Base-by-base conservation (phyloP, 2,329 filamentous ascomycete species). In the Aschersonia sp. region DNA sequence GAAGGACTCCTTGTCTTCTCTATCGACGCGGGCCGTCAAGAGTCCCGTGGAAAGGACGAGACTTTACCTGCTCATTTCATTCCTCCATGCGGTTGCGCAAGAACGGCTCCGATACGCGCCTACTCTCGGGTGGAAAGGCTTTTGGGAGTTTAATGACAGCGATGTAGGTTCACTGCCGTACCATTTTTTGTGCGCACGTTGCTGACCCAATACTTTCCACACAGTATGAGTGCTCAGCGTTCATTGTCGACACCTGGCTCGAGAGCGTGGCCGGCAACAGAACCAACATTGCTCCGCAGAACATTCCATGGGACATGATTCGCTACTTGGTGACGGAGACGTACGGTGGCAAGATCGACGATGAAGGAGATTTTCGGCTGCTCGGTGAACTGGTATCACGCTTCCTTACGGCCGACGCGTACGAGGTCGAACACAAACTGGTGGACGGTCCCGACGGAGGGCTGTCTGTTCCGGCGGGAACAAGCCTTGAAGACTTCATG, bases 141-240 rank as follows among this genome's bases (percentile, higher is more conserved):
- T 96, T 75, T 98, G 94, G 92, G 94, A 98, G 67, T 98, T 98
- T 66, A 98, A 98, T 62, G 94, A 98, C 66, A 94, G 89, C 57
- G 92, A 98, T 67, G 87, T 94, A 78, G 85, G 86, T 51, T 40
- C 20, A 5, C 32, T 9, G 20, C 20, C 20, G 20, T 20, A 20
- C 20, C 20, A 20, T 20, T 20, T 1, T 20, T 20, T 20, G 20
- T 20, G 20, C 20, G 20, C 20, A 20, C 20, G 20, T 20, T 20
- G 20, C 20, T 20, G 20, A 20, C 20, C 20, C 20, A 20, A 20
- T 20, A 20, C 20, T 20, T 20, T 20, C 20, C 2, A 20, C 20
- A 43, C 47, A 92, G 85, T 97, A 97, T 66, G 91, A 98, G 75
- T 98, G 92, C 68, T 95, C 86, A 44, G 87, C 88, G 48, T 92